Percentiles rank a stretch among this genome's conserved stretches.
These are phyloP conservation scores for Chrysopogon serrulatus DNA, from an alignment of 176 grass and related monocot genomes.

Conservation along the genomic window DNA sequence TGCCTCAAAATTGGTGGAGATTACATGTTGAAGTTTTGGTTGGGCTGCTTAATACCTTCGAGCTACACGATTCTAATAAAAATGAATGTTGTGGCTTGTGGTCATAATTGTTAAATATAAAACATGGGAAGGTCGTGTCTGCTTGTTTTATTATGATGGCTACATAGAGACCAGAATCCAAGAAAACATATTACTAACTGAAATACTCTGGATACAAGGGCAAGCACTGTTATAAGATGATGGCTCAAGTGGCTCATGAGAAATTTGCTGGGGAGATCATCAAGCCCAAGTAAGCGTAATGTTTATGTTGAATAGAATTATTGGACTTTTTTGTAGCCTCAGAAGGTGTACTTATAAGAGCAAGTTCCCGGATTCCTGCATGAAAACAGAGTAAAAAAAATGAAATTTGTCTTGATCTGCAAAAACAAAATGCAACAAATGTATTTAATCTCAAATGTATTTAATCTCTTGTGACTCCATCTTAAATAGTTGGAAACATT, in stretches of 20 bases:
- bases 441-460: too few relatives aligned
- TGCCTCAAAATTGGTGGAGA: not conserved
- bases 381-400: slow-evolving; percentile 43
- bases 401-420: slow-evolving; percentile 55
- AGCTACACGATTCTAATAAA: not conserved
- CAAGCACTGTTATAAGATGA: slow-evolving; percentile 44
- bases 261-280: slow-evolving; percentile 60
- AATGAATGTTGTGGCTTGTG: not conserved
- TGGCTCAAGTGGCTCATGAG: slow-evolving; percentile 69
- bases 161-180: too few relatives aligned
- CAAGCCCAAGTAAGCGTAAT: slow-evolving; percentile 34
- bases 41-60: not conserved
- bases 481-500: slow-evolving; percentile 68
- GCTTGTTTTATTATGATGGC: too few relatives aligned
- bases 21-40: not conserved
- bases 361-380: slow-evolving; percentile 40
- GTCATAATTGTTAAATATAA: not conserved
- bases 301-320: not conserved
- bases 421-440: slow-evolving; percentile 39
- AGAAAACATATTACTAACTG: slow-evolving; percentile 11
- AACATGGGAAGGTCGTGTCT: too few relatives aligned
- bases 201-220: slow-evolving; percentile 49
- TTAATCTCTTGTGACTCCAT: slow-evolving; percentile 65
- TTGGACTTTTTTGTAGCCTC: slow-evolving; percentile 2
- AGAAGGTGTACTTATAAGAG: not conserved